Percentiles rank a stretch among this genome's conserved stretches.
Evolutionary conservation across 148 eudicot species (phyloP).

Genomic region (Rhododendron williamsianum): DNA sequence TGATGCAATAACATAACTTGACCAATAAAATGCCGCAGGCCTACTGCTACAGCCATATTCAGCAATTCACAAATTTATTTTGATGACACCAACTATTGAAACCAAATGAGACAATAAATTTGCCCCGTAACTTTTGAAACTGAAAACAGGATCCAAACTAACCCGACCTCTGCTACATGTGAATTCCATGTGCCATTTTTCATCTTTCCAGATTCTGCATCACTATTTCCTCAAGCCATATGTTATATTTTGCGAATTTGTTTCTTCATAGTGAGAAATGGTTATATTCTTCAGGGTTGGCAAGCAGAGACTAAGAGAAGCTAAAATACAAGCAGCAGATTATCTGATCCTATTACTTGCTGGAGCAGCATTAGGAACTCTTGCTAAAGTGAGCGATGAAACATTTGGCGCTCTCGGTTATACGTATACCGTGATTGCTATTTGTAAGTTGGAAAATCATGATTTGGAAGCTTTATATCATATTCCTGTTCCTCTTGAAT

Average conservation of each 20-base stretch:
- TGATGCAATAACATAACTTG: neutral
- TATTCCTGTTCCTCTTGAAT: neutral
- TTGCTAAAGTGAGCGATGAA: slow-evolving; percentile 73
- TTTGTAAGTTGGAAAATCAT: slow-evolving; percentile 55
- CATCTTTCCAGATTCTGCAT: neutral
- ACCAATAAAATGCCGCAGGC: neutral
- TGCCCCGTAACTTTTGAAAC: neutral
- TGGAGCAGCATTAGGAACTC: slow-evolving; percentile 88
- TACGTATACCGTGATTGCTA: slow-evolving; percentile 81
- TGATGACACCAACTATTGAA: neutral
- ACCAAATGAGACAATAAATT: neutral
- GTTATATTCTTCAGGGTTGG: slow-evolving; percentile 42
- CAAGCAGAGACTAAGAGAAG: slow-evolving; percentile 90
- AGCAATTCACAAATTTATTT: neutral
- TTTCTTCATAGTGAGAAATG: slow-evolving; percentile 5
- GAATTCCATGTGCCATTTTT: neutral
- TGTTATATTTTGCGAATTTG: neutral
- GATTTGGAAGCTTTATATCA: neutral
- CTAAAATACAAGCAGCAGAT: slow-evolving; percentile 77
- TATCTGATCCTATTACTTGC: slow-evolving; percentile 82
- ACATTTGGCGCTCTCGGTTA: slow-evolving; percentile 82
- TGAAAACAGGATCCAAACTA: neutral
- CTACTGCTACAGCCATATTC: neutral
- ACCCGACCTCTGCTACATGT: neutral
- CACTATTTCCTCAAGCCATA: neutral